Conservation (phyloP, 495 filamentous ascomycete genomes). For the Melanomma pulvis-pyrius region DNA sequence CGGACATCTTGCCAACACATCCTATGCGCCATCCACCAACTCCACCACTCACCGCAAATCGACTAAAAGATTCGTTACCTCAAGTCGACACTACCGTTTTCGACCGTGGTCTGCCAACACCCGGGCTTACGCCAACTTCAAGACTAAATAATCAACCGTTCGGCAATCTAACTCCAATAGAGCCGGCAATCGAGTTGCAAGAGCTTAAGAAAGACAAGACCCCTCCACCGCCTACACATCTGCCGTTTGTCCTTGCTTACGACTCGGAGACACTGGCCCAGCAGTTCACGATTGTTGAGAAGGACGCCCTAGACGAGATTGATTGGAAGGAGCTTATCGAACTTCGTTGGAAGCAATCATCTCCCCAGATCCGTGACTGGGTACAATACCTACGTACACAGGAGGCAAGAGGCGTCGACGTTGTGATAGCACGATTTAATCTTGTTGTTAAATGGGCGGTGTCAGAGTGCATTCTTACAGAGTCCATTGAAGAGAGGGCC, state of each 20-base stretch:
- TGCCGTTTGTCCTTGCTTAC: slow-evolving; percentile 91
- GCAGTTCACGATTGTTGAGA: slow-evolving; percentile 94
- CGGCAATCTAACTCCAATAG: slow-evolving; percentile 19
- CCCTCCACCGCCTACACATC: slow-evolving; percentile 56
- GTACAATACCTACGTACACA: slow-evolving; percentile 86
- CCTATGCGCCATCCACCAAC: slow-evolving; percentile 74
- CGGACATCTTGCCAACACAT: slow-evolving; percentile 61
- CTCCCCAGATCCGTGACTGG: slow-evolving; percentile 74
- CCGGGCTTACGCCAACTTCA: slow-evolving; percentile 37
- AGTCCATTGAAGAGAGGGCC: slow-evolving; percentile 78
- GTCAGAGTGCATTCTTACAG: slow-evolving; percentile 87
- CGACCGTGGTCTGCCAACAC: slow-evolving; percentile 25
- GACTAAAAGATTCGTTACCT: slow-evolving; percentile 29
- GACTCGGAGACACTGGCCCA: slow-evolving; percentile 88
- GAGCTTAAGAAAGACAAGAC: slow-evolving; percentile 32
- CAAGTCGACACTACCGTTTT: slow-evolving; percentile 29
- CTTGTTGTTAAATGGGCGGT: slow-evolving; percentile 97
- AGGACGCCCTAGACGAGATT: slow-evolving; percentile 92
- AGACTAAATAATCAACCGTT: slow-evolving; percentile 33
- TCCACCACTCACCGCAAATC: slow-evolving; percentile 66
- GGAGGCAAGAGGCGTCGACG: slow-evolving; percentile 83
- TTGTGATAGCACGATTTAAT: slow-evolving; percentile 97
- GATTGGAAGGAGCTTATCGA: slow-evolving; percentile 98
- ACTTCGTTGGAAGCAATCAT: slow-evolving; percentile 80
- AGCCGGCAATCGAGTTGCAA: slow-evolving; percentile 33